These are phyloP conservation scores for Daedaleopsis nitida DNA, from an alignment of 768 basidiomycete genomes.

Conservation along the genomic window DNA sequence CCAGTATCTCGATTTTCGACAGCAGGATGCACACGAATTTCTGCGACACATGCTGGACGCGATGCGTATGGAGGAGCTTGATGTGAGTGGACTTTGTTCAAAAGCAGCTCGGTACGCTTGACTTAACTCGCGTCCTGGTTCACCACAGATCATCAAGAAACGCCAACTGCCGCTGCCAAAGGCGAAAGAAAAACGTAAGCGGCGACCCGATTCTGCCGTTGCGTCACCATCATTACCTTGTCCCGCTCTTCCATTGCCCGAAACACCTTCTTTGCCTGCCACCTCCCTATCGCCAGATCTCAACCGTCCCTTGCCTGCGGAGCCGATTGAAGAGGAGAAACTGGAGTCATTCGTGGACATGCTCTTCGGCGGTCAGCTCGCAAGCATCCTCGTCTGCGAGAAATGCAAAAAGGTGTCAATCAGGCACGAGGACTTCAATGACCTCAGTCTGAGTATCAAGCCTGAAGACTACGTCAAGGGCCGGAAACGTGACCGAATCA, in stretches of 20 bases:
- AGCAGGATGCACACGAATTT: conserved; percentile 96
- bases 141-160: conserved; percentile 76
- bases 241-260: background rate
- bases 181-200: conserved; percentile 41
- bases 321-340: conserved; percentile 44
- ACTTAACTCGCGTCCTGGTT: conserved; percentile 1
- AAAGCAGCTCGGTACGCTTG: background rate
- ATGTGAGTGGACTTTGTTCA: conserved; percentile 49
- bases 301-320: background rate
- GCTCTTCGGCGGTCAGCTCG: conserved; percentile 86
- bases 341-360: conserved; percentile 81
- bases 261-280: background rate
- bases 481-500: conserved; percentile 77
- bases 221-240: conserved; percentile 4
- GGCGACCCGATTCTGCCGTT: background rate
- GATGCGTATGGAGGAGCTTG: conserved; percentile 93
- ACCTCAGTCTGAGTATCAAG: conserved; percentile 88
- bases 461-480: conserved; percentile 74
- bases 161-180: conserved; percentile 50
- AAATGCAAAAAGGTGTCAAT: conserved; percentile 92
- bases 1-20: conserved; percentile 92
- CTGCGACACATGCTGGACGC: conserved; percentile 86
- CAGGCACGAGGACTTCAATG: conserved; percentile 92
- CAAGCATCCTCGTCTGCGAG: conserved; percentile 92
- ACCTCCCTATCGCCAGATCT: background rate